phyloP scores from a whole-genome alignment of 2,329 filamentous ascomycete genomes.

The Sporothrix globosa region DNA sequence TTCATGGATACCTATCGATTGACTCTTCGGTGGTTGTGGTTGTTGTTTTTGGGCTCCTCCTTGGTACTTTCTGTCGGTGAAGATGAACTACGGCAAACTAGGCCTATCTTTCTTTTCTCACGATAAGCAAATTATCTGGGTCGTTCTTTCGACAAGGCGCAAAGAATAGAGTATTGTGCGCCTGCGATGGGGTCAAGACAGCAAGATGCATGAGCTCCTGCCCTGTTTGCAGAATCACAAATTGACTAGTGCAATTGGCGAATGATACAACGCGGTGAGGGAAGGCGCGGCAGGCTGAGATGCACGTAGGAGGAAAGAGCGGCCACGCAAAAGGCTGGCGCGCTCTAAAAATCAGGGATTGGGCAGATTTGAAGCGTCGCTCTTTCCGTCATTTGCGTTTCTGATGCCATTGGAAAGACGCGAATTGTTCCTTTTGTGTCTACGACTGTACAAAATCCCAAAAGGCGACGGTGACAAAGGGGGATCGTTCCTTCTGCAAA shows the following conservation, averaged over 20 bases:
- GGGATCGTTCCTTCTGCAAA: neutral
- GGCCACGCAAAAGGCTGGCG: neutral
- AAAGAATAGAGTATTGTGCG: too few species aligned
- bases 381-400: neutral
- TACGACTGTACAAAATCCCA: too few species aligned
- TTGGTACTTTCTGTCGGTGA: neutral
- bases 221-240: conserved; percentile 10
- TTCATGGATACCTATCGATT: too few species aligned
- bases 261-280: conserved; percentile 8
- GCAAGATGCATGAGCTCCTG: conserved; percentile 6
- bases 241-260: conserved; percentile 10
- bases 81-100: neutral
- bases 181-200: neutral
- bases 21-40: neutral
- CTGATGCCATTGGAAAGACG: too few species aligned
- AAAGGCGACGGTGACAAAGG: neutral
- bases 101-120: too few species aligned
- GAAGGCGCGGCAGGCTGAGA: conserved; percentile 4
- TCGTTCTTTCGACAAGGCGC: neutral
- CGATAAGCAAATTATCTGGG: too few species aligned
- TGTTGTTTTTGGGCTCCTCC: neutral
- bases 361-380: neutral
- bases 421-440: too few species aligned
- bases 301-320: neutral
- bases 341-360: neutral